A percentile compares a stretch with the other conserved stretches of the same genome.
phyloP scores from a whole-genome alignment of 1,284 basidiomycete genomes.

The Ganoderma lingzhi region DNA sequence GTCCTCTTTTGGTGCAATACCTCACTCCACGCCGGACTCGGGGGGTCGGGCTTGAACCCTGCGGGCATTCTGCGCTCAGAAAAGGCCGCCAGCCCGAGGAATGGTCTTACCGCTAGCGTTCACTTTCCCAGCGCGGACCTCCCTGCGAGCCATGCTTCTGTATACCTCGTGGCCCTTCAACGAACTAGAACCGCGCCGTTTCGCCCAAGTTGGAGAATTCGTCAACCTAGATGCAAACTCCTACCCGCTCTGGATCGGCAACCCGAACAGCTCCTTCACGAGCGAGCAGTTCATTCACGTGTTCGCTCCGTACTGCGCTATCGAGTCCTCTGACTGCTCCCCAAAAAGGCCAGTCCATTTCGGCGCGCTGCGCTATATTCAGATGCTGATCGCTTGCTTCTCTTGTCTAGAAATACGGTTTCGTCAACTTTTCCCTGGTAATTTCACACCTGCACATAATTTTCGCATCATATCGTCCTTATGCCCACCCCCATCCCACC shows the following conservation, averaged over 20 bases:
- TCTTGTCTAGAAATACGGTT: constrained; percentile 87
- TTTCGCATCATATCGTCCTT: no score
- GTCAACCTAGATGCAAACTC: constrained; percentile 83
- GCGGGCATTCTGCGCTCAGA: constrained; percentile 66
- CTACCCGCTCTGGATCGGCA: constrained; percentile 98
- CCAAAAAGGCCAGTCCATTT: constrained; percentile 83
- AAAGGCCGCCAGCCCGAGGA: constrained; percentile 55
- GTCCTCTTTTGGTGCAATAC: constrained; percentile 66
- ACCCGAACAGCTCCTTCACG: constrained; percentile 92
- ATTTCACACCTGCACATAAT: no score
- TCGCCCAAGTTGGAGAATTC: constrained; percentile 80
- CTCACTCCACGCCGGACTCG: constrained; percentile 48
- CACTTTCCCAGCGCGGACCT: constrained; percentile 74
- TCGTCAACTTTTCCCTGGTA: constrained; percentile 82
- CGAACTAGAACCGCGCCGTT: constrained; percentile 70
- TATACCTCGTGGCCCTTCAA: constrained; percentile 68
- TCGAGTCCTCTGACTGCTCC: constrained; percentile 94
- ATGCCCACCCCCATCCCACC: no score
- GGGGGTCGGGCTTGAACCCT: constrained; percentile 50
- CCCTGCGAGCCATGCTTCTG: constrained; percentile 62
- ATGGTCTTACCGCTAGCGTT: constrained; percentile 63
- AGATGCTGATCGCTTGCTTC: constrained; percentile 20
- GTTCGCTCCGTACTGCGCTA: constrained; percentile 95
- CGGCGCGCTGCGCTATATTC: constrained; percentile 7
- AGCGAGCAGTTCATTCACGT: constrained; percentile 95